Evolutionary conservation across 75 land plant genomes (phyloP), one percentile per base, ranked within the genome.

Genomic region (Ceratopteris richardii): DNA sequence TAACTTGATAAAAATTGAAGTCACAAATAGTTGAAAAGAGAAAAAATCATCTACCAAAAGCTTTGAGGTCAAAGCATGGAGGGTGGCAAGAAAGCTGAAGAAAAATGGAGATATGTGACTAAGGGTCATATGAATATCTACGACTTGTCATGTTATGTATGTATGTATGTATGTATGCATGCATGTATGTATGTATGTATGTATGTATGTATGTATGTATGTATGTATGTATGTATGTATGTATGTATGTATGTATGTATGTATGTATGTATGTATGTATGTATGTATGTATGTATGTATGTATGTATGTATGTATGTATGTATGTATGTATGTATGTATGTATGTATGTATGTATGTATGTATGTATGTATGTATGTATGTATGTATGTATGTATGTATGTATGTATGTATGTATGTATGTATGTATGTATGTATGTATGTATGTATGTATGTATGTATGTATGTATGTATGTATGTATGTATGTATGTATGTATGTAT

Each of bases 351-450:
- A 17, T 46, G 48, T 46, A 17, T 46, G 48, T 46, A 17, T 46
- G 48, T 46, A 17, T 46, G 48, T 46, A 17, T 46, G 48, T 46
- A 17, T 46, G 48, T 46, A 17, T 46, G 48, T 46, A 17, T 46
- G 48, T 46, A 17, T 46, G 48, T 46, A 17, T 46, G 48, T 46
- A 17, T 46, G 48, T 46, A 17, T 46, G 48, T 46, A 25, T 54
- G 56, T 54, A 25, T 23, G 56, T 54, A 20, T 46, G 14, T 46
- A 20, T 5, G 48, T 5, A 4, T 2, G 21, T 46, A n/a, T 46
- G 48, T 5, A n/a, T 7, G n/a, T 4, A 17, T 46, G 14, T 3
- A n/a, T 5, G 48, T 14, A 20, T 17, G 3, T 5, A 2, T 46
- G 3, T 5, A 46, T 20, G n/a, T n/a, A n/a, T n/a, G n/a, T n/a